phyloP scores from a whole-genome alignment of 306 rosid genomes.

The Cucurbita pepo region DNA sequence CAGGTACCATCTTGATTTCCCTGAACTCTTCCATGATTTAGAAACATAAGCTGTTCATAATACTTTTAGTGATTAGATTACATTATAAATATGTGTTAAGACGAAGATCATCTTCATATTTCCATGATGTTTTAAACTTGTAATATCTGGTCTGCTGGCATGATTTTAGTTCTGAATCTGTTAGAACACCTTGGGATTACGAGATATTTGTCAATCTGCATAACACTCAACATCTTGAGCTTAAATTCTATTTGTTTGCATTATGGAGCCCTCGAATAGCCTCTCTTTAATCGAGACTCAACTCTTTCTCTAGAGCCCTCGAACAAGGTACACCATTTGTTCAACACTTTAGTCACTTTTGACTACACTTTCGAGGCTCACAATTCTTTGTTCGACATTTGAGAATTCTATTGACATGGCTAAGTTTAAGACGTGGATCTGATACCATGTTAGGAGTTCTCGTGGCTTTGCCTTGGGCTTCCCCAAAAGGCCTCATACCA shows the following conservation, averaged over 20 bases:
- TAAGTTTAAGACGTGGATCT: no score
- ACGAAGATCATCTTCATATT: background rate
- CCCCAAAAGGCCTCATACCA: no score
- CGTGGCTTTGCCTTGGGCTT: no score
- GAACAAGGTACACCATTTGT: no score
- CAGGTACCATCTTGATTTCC: slow-evolving; percentile 28
- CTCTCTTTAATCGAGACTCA: no score
- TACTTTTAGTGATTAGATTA: background rate
- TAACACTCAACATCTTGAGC: background rate
- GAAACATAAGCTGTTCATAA: background rate
- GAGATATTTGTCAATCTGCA: background rate
- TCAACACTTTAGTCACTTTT: no score
- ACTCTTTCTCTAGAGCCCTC: no score
- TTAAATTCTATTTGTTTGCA: background rate
- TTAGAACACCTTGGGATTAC: background rate
- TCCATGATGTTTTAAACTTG: background rate
- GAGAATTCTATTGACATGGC: no score
- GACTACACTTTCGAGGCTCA: no score
- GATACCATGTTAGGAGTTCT: no score
- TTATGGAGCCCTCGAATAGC: no score
- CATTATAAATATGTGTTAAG: background rate
- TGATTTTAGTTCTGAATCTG: background rate
- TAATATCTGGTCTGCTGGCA: background rate
- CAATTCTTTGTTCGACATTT: no score
- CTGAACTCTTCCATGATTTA: background rate